Evolutionary conservation across 768 basidiomycete genomes (phyloP).

Genomic region (Punctularia strigosozonata): DNA sequence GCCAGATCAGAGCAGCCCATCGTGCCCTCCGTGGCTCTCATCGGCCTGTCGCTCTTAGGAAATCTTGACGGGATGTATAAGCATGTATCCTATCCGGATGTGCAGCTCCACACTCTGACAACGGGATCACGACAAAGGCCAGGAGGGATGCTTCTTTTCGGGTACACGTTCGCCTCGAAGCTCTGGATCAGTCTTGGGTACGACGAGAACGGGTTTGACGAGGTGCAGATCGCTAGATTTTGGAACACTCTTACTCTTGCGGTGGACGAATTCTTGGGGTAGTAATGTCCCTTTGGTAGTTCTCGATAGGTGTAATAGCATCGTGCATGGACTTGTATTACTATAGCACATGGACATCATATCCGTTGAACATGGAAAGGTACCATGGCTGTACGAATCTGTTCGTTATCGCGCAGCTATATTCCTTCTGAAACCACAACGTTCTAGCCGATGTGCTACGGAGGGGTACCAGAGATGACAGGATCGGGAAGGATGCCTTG

Average conservation of each 20-base stretch:
- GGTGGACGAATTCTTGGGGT: slow-evolving; percentile 46
- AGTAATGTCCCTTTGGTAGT: slow-evolving; percentile 6
- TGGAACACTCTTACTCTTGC: slow-evolving; percentile 49
- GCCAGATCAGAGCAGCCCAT: slow-evolving; percentile 15
- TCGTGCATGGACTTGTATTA: no score
- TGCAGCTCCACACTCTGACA: slow-evolving; percentile 62
- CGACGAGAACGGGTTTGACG: slow-evolving; percentile 65
- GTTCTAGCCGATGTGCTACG: no score
- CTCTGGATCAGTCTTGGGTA: slow-evolving; percentile 75
- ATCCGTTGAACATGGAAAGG: no score
- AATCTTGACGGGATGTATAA: slow-evolving; percentile 77
- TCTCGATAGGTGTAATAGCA: no score
- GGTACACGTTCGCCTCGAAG: slow-evolving; percentile 63
- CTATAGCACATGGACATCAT: no score
- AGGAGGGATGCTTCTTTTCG: slow-evolving; percentile 74
- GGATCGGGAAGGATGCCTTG: no score
- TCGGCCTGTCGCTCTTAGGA: slow-evolving; percentile 76
- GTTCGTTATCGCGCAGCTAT: no score
- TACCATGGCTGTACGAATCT: no score
- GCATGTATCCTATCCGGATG: slow-evolving; percentile 40
- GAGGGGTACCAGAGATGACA: no score
- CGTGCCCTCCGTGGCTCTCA: slow-evolving; percentile 48
- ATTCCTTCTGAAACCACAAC: no score
- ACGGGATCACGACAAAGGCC: slow-evolving; percentile 76
- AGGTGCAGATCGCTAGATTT: slow-evolving; percentile 46